Evolutionary conservation across 345 rosid species (phyloP).

Genomic region (Kandelia obovata): DNA sequence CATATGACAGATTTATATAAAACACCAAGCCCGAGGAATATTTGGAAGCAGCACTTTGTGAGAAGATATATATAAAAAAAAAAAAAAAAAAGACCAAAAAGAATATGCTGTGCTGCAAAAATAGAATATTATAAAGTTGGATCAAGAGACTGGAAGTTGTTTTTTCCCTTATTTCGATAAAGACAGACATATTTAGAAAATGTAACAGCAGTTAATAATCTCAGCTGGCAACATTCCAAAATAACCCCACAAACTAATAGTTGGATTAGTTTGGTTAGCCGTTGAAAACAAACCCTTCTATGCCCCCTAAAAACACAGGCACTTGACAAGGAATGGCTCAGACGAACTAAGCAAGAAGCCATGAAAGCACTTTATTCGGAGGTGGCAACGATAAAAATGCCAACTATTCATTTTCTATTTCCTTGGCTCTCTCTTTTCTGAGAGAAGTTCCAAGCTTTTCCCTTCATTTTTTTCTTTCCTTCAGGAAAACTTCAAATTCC

Average conservation of each 20-base stretch:
- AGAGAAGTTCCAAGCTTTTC: constrained; percentile 42
- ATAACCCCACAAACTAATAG: background rate
- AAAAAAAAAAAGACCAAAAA: no score
- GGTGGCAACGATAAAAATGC: constrained; percentile 25
- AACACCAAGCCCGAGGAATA: no score
- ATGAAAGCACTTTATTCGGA: background rate
- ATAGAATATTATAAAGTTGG: no score
- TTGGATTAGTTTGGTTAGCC: background rate
- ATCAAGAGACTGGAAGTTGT: no score
- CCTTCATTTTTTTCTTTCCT: background rate
- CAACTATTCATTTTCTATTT: constrained; percentile 16
- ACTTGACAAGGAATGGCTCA: background rate
- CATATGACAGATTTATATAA: no score
- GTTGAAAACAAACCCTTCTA: constrained; percentile 6
- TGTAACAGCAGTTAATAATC: background rate
- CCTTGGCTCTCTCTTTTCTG: constrained; percentile 42
- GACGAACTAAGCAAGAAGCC: constrained; percentile 2
- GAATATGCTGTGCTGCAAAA: no score
- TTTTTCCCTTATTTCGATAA: no score
- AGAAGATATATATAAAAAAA: no score
- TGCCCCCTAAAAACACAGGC: background rate
- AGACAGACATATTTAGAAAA: background rate
- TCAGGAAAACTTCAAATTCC: background rate
- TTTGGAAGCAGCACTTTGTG: no score
- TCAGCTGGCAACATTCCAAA: constrained; percentile 8